A percentile compares a stretch with the other conserved stretches of the same genome.
Conservation (phyloP, 371 early-diverging fungal species). For the Mucor racemosus region DNA sequence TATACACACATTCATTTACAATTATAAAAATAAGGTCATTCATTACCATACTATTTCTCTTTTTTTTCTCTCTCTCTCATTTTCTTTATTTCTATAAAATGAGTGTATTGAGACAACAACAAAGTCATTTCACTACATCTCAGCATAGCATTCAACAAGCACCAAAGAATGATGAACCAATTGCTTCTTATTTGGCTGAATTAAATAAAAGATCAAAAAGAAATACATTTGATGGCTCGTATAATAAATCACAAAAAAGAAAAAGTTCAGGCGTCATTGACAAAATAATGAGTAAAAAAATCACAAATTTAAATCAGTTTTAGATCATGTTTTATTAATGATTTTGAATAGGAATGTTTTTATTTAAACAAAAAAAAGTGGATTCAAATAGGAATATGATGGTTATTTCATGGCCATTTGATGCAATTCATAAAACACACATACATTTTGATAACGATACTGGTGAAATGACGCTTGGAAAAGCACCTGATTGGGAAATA, state of each 20-base stretch:
- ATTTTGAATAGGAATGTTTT: not conserved
- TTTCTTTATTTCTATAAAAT: not conserved
- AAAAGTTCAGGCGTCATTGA: conserved; percentile 15
- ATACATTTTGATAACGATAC: conserved; percentile 24
- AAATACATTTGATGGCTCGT: not conserved
- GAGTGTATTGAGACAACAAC: conserved; percentile 7
- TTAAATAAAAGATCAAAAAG: conserved; percentile 8
- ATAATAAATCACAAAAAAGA: not conserved
- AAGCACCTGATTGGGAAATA: conserved; percentile 21
- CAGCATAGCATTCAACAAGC: conserved; percentile 1
- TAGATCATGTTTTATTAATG: not conserved
- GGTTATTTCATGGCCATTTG: conserved; percentile 31
- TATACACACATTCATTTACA: no score
- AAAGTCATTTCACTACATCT: conserved; percentile 9
- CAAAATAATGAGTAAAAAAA: conserved; percentile 5
- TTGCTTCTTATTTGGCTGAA: conserved; percentile 15
- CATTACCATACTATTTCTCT: not conserved
- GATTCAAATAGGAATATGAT: conserved; percentile 10
- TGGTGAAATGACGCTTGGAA: conserved; percentile 26
- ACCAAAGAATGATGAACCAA: conserved; percentile 16
- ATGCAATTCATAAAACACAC: conserved; percentile 34
- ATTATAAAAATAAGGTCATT: not conserved
- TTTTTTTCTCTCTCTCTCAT: not conserved
- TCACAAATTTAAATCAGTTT: not conserved
- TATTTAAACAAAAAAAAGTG: conserved; percentile 1